Conservation (phyloP, 179 eudicot genomes). For the Beta macrorhiza region DNA sequence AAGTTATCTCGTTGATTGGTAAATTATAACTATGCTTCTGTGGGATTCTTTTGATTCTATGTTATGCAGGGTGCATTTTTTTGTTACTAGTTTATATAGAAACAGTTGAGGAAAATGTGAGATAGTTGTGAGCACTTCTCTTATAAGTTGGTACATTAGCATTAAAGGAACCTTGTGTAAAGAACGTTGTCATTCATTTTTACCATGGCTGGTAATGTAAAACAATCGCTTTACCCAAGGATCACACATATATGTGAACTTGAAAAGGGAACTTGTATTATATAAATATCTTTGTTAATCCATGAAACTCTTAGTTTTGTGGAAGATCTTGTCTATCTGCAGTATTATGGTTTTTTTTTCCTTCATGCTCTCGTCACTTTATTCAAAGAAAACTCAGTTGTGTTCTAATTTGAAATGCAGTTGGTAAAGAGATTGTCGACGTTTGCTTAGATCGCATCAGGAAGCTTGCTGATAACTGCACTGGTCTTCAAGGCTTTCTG, state of each 20-base stretch:
- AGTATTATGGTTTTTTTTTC: too few species aligned
- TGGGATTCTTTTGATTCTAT: too few species aligned
- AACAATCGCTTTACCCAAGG: not conserved
- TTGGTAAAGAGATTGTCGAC: slow-evolving; percentile 37
- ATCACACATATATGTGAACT: not conserved
- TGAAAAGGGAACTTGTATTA: not conserved
- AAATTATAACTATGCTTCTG: too few species aligned
- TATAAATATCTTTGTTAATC: too few species aligned
- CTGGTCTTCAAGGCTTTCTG: slow-evolving; percentile 35
- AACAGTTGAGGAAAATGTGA: not conserved
- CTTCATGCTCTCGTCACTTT: too few species aligned
- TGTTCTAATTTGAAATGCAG: slow-evolving; percentile 6
- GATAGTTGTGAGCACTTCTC: not conserved
- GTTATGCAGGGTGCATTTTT: too few species aligned
- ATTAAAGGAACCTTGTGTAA: not conserved
- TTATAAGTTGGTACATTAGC: not conserved
- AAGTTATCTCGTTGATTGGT: too few species aligned
- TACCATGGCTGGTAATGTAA: not conserved
- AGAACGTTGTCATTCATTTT: not conserved
- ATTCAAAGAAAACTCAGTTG: not conserved
- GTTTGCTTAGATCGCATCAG: slow-evolving; percentile 34
- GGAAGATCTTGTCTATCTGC: not conserved
- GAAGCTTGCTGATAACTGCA: slow-evolving; percentile 35
- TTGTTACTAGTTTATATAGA: too few species aligned
- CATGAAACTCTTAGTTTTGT: not conserved